Evolutionary conservation across 257 asterid species (phyloP).

Genomic region (Galeopsis tetrahit): DNA sequence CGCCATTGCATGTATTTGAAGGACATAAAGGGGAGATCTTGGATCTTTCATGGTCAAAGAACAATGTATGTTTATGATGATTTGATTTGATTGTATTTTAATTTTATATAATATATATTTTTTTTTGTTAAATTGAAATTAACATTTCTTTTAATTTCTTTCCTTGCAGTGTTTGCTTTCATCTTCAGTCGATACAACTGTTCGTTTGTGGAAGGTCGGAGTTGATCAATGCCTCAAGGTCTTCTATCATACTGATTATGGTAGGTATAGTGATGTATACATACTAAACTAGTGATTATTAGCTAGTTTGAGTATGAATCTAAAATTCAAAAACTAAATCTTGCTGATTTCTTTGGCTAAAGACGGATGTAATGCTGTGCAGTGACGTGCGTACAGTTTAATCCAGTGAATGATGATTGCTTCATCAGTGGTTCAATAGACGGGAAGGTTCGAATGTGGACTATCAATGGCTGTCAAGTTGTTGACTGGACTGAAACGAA

Average conservation of each 20-base stretch:
- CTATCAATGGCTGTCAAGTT: conserved; percentile 63
- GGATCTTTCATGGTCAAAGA: conserved; percentile 87
- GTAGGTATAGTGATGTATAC: conserved; percentile 39
- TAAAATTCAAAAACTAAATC: not conserved
- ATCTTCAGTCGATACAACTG: conserved; percentile 87
- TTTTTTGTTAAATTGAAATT: conserved; percentile 14
- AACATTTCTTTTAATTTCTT: conserved; percentile 6
- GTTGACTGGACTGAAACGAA: conserved; percentile 80
- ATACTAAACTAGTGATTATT: conserved; percentile 1
- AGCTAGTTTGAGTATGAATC: conserved; percentile 3
- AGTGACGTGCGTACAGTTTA: conserved; percentile 88
- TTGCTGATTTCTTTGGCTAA: conserved; percentile 36
- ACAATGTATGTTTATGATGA: conserved; percentile 57
- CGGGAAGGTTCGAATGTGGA: conserved; percentile 95
- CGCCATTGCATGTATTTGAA: conserved; percentile 70
- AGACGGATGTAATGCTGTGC: conserved; percentile 41
- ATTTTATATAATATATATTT: not conserved
- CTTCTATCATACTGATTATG: conserved; percentile 81
- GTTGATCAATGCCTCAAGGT: conserved; percentile 70
- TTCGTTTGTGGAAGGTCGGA: conserved; percentile 91
- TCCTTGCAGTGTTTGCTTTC: conserved; percentile 76
- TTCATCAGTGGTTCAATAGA: conserved; percentile 96
- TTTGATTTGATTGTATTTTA: not conserved
- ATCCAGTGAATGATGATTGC: conserved; percentile 71
- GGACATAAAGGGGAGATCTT: conserved; percentile 77